Evolutionary conservation across 2,329 filamentous ascomycete species (phyloP).

Genomic region (Zymoseptoria ardabiliae): DNA sequence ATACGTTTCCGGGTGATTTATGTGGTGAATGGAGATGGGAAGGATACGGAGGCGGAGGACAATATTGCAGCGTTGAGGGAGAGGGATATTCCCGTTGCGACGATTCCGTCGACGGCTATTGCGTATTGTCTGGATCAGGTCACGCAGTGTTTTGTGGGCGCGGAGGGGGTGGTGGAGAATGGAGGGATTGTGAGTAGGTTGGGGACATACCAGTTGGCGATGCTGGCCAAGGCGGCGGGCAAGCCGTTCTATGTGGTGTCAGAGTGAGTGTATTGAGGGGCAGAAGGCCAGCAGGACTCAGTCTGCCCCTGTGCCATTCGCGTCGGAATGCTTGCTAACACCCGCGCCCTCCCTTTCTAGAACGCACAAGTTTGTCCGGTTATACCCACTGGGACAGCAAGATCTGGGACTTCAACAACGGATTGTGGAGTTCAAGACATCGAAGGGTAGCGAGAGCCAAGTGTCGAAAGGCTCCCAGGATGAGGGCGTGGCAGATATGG

Average conservation of each 20-base stretch:
- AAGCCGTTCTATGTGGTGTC: slow-evolving; percentile 85
- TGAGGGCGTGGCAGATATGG: slow-evolving; percentile 28
- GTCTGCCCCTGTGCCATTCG: no score
- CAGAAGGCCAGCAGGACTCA: no score
- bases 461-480: slow-evolving; percentile 11
- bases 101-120: slow-evolving; percentile 66
- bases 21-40: slow-evolving; percentile 32
- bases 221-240: slow-evolving; percentile 64
- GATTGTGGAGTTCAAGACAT: slow-evolving; percentile 64
- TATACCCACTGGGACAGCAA: slow-evolving; percentile 75
- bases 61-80: slow-evolving; percentile 65
- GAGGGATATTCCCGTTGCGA: slow-evolving; percentile 74
- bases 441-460: slow-evolving; percentile 27
- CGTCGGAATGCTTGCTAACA: no score
- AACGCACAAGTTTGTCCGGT: slow-evolving; percentile 84
- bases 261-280: slow-evolving; percentile 40
- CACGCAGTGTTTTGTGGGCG: slow-evolving; percentile 58
- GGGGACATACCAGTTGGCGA: slow-evolving; percentile 78
- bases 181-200: slow-evolving; percentile 86
- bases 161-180: slow-evolving; percentile 87
- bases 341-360: no score
- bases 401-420: slow-evolving; percentile 74
- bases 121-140: slow-evolving; percentile 73
- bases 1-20: slow-evolving; percentile 81
- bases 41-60: slow-evolving; percentile 56